Conservation (phyloP, 495 filamentous ascomycete species). For the Penicillium ucsense region DNA sequence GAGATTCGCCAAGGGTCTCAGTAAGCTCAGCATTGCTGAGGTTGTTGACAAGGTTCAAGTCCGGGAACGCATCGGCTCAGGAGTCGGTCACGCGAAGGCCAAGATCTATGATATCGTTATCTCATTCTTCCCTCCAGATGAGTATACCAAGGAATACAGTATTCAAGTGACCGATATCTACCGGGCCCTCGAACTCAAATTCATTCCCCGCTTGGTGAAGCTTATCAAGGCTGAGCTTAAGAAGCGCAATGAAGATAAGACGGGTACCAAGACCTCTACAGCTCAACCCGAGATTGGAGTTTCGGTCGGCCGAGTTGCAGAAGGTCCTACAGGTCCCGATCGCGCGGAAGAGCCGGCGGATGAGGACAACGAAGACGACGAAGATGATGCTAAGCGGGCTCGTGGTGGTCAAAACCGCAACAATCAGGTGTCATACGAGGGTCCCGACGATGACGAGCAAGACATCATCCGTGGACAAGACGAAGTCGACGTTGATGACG, state of each 20-base stretch:
- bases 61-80: constrained; percentile 62
- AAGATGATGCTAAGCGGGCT: constrained; percentile 76
- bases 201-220: constrained; percentile 59
- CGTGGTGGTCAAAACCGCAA: constrained; percentile 62
- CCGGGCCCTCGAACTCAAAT: constrained; percentile 64
- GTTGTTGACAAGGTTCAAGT: constrained; percentile 77
- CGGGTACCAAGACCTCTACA: constrained; percentile 47
- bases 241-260: constrained; percentile 58
- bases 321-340: constrained; percentile 41
- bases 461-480: constrained; percentile 47
- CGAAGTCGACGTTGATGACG: constrained; percentile 30
- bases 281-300: constrained; percentile 75
- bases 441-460: constrained; percentile 84
- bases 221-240: constrained; percentile 67
- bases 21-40: constrained; percentile 76
- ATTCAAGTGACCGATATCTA: constrained; percentile 70
- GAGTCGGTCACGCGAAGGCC: constrained; percentile 52
- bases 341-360: constrained; percentile 56
- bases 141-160: constrained; percentile 78
- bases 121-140: constrained; percentile 70
- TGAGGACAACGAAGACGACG: constrained; percentile 66
- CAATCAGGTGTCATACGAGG: constrained; percentile 81
- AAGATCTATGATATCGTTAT: constrained; percentile 81
- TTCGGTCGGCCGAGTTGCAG: constrained; percentile 59
- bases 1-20: constrained; percentile 85